A percentile compares a stretch with the other conserved stretches of the same genome.
phyloP scores from a whole-genome alignment of 1,284 basidiomycete species.

The Hypsizygus ulmarius region DNA sequence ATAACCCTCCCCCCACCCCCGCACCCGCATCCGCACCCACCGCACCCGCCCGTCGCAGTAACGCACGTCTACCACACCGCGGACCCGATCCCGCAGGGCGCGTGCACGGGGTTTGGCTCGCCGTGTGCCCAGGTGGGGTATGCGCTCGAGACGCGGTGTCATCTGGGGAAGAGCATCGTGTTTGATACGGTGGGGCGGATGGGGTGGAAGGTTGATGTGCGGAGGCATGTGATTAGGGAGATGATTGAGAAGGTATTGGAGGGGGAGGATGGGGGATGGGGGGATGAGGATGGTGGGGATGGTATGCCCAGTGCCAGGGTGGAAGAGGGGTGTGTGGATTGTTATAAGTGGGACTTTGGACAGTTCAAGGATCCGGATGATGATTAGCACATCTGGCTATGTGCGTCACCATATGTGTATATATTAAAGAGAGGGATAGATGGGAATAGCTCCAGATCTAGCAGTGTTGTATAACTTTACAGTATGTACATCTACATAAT shows the following conservation, averaged over 20 bases:
- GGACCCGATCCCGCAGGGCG: conserved; percentile 78
- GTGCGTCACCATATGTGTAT: neutral
- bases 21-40: neutral
- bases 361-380: conserved; percentile 38
- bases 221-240: conserved; percentile 77
- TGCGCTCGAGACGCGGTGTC: conserved; percentile 70
- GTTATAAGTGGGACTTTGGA: conserved; percentile 73
- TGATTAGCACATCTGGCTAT: neutral
- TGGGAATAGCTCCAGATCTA: too few species aligned
- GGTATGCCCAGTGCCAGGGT: neutral
- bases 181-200: conserved; percentile 87
- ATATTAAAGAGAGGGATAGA: neutral
- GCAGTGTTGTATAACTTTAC: too few species aligned
- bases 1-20: too few species aligned
- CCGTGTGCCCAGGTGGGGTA: conserved; percentile 66
- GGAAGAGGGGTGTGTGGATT: conserved; percentile 47
- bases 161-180: conserved; percentile 66
- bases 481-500: too few species aligned
- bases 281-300: neutral
- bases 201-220: conserved; percentile 83
- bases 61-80: conserved; percentile 81
- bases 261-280: conserved; percentile 56
- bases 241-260: conserved; percentile 77
- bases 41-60: conserved; percentile 39
- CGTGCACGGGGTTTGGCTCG: conserved; percentile 69